A percentile compares a stretch with the other conserved stretches of the same genome.
These are phyloP conservation scores for Xylariaceae sp. DNA, from an alignment of 2,329 filamentous ascomycete species.

Conservation along the genomic window DNA sequence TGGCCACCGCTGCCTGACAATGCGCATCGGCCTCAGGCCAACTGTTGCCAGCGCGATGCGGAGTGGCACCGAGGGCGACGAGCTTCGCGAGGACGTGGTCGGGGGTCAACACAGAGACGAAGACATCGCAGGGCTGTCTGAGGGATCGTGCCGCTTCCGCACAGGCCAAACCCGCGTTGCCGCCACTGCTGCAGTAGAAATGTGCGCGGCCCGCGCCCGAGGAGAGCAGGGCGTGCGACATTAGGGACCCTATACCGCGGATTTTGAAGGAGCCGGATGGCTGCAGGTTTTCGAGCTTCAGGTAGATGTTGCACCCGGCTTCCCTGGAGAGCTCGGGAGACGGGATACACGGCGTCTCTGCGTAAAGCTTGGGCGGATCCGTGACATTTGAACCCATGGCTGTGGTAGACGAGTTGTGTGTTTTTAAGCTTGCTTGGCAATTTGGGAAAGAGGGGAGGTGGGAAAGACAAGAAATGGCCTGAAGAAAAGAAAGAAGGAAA, in stretches of 20 bases:
- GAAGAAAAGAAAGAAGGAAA: neutral
- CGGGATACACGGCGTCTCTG: constrained; percentile 64
- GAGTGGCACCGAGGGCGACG: constrained; percentile 58
- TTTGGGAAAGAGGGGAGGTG: too few relatives aligned
- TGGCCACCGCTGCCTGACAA: constrained; percentile 53
- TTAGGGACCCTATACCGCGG: constrained; percentile 66
- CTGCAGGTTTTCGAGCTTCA: constrained; percentile 82
- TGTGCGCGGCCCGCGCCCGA: constrained; percentile 40
- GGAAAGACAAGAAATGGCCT: too few relatives aligned
- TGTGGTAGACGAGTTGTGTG: neutral
- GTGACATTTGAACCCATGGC: constrained; percentile 31
- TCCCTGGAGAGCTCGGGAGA: constrained; percentile 60
- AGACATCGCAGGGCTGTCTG: constrained; percentile 63
- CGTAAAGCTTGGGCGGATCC: constrained; percentile 53
- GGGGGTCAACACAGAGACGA: constrained; percentile 62
- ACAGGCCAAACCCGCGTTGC: constrained; percentile 80
- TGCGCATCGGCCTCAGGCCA: constrained; percentile 66
- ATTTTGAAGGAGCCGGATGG: constrained; percentile 86
- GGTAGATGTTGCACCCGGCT: constrained; percentile 73
- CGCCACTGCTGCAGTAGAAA: constrained; percentile 76
- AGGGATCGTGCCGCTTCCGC: constrained; percentile 65
- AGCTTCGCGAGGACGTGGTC: constrained; percentile 68
- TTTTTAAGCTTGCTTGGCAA: neutral
- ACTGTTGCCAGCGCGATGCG: constrained; percentile 61
- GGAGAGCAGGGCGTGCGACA: constrained; percentile 39